Base-by-base conservation (phyloP, 176 grass and related monocot genomes). In the Oryza nivara region DNA sequence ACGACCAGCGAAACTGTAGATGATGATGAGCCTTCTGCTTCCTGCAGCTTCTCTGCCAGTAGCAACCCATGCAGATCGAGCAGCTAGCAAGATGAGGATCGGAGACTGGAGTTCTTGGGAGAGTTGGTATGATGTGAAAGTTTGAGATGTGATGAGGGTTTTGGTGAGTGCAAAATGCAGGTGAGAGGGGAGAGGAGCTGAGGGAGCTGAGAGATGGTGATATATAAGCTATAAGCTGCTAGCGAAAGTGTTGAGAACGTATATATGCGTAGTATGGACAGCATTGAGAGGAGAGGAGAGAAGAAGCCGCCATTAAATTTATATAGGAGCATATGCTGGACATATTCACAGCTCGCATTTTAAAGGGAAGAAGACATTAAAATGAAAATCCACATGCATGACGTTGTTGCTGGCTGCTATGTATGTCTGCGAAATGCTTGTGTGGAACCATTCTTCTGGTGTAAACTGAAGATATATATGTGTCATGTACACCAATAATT, bases 101-200 rank as follows among this genome's bases (percentile, higher is more conserved):
- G 26, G 26, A 56, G 17, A 28, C 54, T 58, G 54, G 51, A 7
- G 1, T 17, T 56, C 54, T 58, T 19, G 75, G 52, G 70, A 51
- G 17, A 70, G 77, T 36, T 68, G 61, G 54, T 74, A 82, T 7
- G 56, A 41, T 19, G 51, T 56, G 52, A 75, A 51, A 61, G 77
- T 79, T 68, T 88, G 65, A 68, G 49, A 75, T 26, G 78, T 32
- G 68, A 38, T 6, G 16, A 43, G 75, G 79, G 69, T 79, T 85
- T 26, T n/a, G 19, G 20, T 76, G 69, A 35, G 40, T 72, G 76
- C 77, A 74, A 85, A 85, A 82, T 83, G 70, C 61, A 65, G 58
- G 49, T 47, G 71, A 38, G 52, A 38, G 52, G 40, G 26, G 73
- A 54, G 51, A 16, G 1, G 52, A 34, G n/a, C 1, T 70, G 58